These are phyloP conservation scores for Halenospora varia DNA, from an alignment of 495 filamentous ascomycete genomes.

Conservation along the genomic window DNA sequence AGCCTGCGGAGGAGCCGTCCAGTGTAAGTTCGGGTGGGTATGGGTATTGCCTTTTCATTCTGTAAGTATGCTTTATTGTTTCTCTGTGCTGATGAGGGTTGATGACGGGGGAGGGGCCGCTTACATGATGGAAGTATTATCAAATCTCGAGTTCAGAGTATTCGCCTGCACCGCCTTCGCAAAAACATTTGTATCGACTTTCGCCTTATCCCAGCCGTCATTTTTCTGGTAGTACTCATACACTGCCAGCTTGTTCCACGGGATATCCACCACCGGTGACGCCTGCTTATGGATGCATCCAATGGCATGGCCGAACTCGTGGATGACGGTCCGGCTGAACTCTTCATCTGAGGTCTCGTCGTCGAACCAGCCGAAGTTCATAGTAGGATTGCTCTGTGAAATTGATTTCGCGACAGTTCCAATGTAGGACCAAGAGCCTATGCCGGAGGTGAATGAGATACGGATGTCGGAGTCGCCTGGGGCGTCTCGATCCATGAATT, in stretches of 20 bases:
- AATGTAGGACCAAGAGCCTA: conserved; percentile 16
- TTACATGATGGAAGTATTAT: conserved; percentile 21
- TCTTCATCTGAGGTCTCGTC: conserved; percentile 17
- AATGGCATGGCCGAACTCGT: conserved; percentile 28
- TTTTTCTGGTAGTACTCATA: conserved; percentile 11
- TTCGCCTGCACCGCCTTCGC: not conserved
- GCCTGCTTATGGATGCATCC: conserved; percentile 27
- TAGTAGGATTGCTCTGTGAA: conserved; percentile 9
- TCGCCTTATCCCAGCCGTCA: conserved; percentile 9
- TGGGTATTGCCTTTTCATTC: conserved; percentile 11
- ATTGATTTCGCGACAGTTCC: conserved; percentile 5
- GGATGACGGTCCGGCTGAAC: conserved; percentile 15
- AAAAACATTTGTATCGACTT: conserved; percentile 18
- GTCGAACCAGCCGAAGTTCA: conserved; percentile 20
- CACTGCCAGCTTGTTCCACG: conserved; percentile 17
- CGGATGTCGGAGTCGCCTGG: conserved; percentile 16
- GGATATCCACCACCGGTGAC: conserved; percentile 15
- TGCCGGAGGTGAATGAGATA: conserved; percentile 8
- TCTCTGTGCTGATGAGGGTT: not conserved
- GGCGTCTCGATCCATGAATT: conserved; percentile 11
- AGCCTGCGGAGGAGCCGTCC: conserved; percentile 8
- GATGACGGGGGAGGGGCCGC: not conserved
- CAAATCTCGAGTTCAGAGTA: conserved; percentile 7
- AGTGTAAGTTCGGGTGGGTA: conserved; percentile 6
- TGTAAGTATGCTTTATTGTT: not conserved